phyloP scores from a whole-genome alignment of 2,329 filamentous ascomycete species.

The Achaetomium macrosporum region DNA sequence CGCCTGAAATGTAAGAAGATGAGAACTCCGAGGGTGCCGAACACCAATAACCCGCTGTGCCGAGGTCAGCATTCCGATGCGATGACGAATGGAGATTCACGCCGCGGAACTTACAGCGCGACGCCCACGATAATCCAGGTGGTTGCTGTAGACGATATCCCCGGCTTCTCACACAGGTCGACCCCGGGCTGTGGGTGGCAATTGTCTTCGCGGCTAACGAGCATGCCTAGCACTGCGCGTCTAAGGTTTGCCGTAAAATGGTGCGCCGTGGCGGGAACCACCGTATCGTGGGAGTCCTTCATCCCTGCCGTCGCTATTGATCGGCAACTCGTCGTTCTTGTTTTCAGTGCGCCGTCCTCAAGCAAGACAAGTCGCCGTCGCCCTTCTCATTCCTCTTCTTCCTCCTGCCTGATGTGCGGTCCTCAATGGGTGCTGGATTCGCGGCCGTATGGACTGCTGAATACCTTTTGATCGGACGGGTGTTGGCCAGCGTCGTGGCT shows the following conservation, averaged over 20 bases:
- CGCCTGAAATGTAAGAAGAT: slow-evolving; percentile 20
- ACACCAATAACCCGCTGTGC: slow-evolving; percentile 16
- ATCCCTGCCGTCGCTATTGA: not conserved
- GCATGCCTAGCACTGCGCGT: slow-evolving; percentile 10
- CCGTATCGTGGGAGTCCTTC: not conserved
- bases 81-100: not conserved
- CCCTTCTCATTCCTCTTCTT: not conserved
- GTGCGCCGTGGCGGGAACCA: not conserved
- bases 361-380: not conserved
- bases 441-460: no score
- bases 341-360: not conserved
- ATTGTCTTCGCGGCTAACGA: slow-evolving; percentile 17
- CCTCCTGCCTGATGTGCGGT: no score
- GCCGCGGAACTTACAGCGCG: slow-evolving; percentile 15
- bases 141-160: slow-evolving; percentile 11
- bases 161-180: slow-evolving; percentile 23
- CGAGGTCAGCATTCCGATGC: not conserved
- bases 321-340: not conserved
- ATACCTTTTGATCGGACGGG: not conserved
- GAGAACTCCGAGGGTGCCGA: slow-evolving; percentile 13
- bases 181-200: slow-evolving; percentile 11
- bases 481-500: not conserved
- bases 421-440: no score
- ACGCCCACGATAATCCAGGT: slow-evolving; percentile 23
- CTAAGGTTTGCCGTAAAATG: slow-evolving; percentile 8